These are phyloP conservation scores for Pseudozyma sp. DNA, from an alignment of 1,284 basidiomycete genomes.

Conservation along the genomic window DNA sequence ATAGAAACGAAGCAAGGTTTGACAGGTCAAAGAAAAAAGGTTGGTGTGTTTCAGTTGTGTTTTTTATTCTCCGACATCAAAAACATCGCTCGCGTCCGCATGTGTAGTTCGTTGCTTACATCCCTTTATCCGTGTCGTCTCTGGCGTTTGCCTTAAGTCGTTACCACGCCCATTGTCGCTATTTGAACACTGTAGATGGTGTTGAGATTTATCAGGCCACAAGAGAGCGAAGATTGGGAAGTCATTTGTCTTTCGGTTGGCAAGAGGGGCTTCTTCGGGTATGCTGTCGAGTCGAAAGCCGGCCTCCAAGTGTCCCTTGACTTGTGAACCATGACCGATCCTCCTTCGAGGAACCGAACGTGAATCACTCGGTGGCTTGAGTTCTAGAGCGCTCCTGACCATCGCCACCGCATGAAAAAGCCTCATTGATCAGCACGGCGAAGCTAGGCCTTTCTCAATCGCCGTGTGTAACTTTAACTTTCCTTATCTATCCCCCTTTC, in stretches of 20 bases:
- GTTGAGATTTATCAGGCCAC: too few species aligned
- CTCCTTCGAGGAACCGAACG: neutral
- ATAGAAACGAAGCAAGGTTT: constrained; percentile 4
- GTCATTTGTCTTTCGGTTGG: too few species aligned
- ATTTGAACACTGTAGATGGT: too few species aligned
- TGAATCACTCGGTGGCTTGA: neutral
- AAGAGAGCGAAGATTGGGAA: too few species aligned
- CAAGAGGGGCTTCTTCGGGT: too few species aligned
- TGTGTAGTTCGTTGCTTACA: too few species aligned
- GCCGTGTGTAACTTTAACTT: neutral
- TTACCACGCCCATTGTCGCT: too few species aligned
- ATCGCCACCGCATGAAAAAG: neutral
- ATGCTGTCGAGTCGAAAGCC: too few species aligned
- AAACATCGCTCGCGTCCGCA: neutral
- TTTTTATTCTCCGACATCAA: neutral
- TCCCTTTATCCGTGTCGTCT: too few species aligned
- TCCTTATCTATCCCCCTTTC: neutral
- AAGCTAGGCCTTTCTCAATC: neutral
- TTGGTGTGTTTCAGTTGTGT: neutral
- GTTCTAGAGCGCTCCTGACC: neutral
- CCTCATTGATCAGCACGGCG: neutral
- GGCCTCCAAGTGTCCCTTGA: too few species aligned
- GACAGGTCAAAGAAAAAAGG: neutral
- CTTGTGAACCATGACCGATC: neutral
- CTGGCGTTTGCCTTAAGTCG: too few species aligned